Evolutionary conservation across 352 stramenopile genomes (phyloP), one percentile per base, ranked within the genome.

Genomic region (Globisporangium carolinianum): DNA sequence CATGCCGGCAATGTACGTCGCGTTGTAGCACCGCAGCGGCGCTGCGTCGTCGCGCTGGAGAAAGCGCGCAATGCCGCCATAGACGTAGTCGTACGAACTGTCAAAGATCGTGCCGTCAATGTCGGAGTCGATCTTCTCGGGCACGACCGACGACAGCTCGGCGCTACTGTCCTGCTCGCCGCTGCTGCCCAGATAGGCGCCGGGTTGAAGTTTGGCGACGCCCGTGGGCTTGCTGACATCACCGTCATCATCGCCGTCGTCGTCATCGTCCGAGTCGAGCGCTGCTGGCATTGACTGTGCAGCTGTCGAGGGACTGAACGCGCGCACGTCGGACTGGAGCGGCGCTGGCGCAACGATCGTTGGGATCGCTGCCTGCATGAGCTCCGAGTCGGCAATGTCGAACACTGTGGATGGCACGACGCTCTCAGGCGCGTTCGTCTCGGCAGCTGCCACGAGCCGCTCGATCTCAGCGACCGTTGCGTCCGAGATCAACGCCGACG

Each of bases 41-140:
- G 79, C 72, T 32, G 85, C 83, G 53, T 92, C 83, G 10, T 87
- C 75, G 12, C 69, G 71, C 24, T 73, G 71, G 14, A 92, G 56
- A 53, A 90, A 89, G 0, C 80, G 76, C 55, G 79, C 68, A 17
- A 90, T 73, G 17, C 66, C 66, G 11, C 76, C 78, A 49, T 83
- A 90, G 0, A 80, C 56, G 18, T 73, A 75, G 57, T 87, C 80
- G 4, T 37, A 62, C 0, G 79, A 89, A 0, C 67, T 72, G 53
- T 86, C 79, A 11, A 83, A 57, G 3, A 72, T 66, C 39, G 70
- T 56, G 48, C 51, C 53, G 35, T 72, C 38, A n/a, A 47, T 50
- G 36, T 50, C 60, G 12, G 51, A 18, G 15, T 62, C 66, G 7
- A 58, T 51, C 32, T 71, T 76, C 18, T 53, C 41, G 5, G 60